Percentiles rank a stretch among this genome's conserved stretches.
Conservation (phyloP, 148 eudicot genomes). For the Chenopodium berlandieri region DNA sequence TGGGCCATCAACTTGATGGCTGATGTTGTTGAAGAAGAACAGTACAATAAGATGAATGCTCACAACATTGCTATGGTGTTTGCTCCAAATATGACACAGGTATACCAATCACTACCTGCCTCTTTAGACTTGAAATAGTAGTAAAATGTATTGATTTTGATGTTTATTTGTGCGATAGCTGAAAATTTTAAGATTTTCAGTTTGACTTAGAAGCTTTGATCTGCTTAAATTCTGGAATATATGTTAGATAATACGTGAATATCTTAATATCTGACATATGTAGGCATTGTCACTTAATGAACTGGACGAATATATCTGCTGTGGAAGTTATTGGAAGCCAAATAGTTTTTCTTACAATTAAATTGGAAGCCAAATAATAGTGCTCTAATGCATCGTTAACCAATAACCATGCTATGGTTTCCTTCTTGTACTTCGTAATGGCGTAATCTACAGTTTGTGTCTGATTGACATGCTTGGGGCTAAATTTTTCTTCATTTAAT, state of each 20-base stretch:
- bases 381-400: too few relatives aligned
- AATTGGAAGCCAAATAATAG: too few relatives aligned
- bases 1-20: constrained; percentile 98
- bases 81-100: constrained; percentile 99
- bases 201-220: background rate
- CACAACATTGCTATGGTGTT: constrained; percentile 94
- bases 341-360: too few relatives aligned
- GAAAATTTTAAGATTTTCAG: too few relatives aligned
- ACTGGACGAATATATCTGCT: background rate
- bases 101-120: constrained; percentile 18
- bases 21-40: constrained; percentile 87
- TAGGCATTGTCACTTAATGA: background rate
- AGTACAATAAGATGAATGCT: constrained; percentile 85
- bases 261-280: too few relatives aligned
- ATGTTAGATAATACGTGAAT: too few relatives aligned
- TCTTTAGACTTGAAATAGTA: background rate
- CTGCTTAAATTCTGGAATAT: background rate
- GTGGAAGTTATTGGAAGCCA: background rate
- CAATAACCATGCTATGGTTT: too few relatives aligned
- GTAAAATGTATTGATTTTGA: background rate
- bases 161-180: background rate
- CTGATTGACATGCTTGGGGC: too few relatives aligned
- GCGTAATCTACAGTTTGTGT: too few relatives aligned
- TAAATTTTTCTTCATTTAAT: background rate
- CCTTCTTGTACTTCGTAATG: too few relatives aligned